Evolutionary conservation across 2,329 filamentous ascomycete species (phyloP).

Genomic region (Colletotrichum horii): DNA sequence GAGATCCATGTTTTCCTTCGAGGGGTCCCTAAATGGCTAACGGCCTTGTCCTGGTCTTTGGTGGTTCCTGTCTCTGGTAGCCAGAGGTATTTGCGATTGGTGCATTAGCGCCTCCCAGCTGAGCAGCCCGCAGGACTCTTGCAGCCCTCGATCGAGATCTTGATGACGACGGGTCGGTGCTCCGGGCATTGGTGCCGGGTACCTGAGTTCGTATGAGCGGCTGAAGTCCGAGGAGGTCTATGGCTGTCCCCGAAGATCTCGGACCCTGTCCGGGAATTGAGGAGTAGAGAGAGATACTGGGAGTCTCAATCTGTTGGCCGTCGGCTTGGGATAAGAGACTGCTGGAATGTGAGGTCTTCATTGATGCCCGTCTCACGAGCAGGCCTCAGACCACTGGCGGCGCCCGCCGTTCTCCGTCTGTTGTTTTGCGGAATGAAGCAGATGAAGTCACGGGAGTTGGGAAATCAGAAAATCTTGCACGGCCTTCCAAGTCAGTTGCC

Average conservation of each 20-base stretch:
- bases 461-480: too few species aligned
- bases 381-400: too few species aligned
- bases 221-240: neutral
- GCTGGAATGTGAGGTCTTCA: too few species aligned
- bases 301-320: too few species aligned
- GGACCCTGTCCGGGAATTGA: neutral
- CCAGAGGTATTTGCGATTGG: neutral
- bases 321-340: too few species aligned
- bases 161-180: neutral
- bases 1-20: neutral
- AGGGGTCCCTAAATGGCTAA: neutral
- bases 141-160: conserved; percentile 2
- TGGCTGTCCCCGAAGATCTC: neutral
- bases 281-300: too few species aligned
- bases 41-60: neutral
- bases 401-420: too few species aligned
- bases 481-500: too few species aligned
- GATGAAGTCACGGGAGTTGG: too few species aligned
- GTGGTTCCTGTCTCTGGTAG: neutral
- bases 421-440: too few species aligned
- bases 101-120: conserved; percentile 2
- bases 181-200: neutral
- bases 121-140: neutral
- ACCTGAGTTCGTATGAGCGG: neutral
- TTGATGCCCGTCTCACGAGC: too few species aligned